A percentile compares a stretch with the other conserved stretches of the same genome.
Evolutionary conservation across 352 stramenopile genomes (phyloP).

Genomic region (Globisporangium abappressorium): DNA sequence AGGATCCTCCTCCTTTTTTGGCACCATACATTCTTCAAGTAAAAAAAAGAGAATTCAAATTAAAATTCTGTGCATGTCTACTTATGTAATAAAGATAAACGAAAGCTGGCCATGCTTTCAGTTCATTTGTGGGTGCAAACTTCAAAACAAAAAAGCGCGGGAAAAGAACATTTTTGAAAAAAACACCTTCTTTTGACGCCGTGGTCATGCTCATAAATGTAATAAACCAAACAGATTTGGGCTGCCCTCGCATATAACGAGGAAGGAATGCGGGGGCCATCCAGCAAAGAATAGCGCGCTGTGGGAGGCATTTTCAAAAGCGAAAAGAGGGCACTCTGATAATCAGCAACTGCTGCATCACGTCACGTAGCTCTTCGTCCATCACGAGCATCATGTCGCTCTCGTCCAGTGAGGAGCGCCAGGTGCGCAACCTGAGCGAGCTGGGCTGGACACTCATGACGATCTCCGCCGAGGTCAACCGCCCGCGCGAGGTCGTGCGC

Average conservation of each 20-base stretch:
- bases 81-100: no score
- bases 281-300: constrained; percentile 11
- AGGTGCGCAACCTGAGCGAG: constrained; percentile 3
- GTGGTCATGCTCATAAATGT: background rate
- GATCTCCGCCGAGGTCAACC: constrained; percentile 7
- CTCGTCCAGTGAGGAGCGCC: constrained; percentile 3
- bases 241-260: background rate
- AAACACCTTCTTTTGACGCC: constrained; percentile 1
- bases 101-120: no score
- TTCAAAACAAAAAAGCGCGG: no score
- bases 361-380: background rate
- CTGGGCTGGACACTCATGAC: constrained; percentile 9
- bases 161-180: no score
- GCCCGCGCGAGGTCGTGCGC: constrained; percentile 1
- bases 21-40: no score
- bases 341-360: background rate
- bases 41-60: no score
- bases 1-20: no score
- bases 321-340: constrained; percentile 8
- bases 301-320: constrained; percentile 11
- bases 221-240: background rate
- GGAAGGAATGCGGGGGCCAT: constrained; percentile 1
- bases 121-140: no score
- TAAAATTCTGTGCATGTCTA: no score
- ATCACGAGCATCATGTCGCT: constrained; percentile 1